These are phyloP conservation scores for Rhynchospora pubera DNA, from an alignment of 176 grass and related monocot genomes.

Conservation along the genomic window DNA sequence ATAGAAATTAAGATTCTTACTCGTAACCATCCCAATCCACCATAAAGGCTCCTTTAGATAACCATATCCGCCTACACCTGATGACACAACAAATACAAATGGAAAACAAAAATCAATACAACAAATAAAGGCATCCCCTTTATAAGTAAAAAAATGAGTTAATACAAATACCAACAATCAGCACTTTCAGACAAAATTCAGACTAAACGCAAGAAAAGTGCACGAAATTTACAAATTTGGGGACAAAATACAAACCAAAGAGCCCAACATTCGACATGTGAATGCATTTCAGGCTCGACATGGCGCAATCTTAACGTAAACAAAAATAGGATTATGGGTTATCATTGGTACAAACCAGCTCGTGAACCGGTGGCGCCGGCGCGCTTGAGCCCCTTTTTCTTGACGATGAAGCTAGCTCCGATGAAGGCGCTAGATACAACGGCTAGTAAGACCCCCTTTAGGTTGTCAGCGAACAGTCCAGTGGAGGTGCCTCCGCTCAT, in stretches of 20 bases:
- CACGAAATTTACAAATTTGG: neutral
- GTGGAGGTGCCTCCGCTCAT: slow-evolving; percentile 36
- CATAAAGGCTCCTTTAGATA: slow-evolving; percentile 92
- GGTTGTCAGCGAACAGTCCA: slow-evolving; percentile 62
- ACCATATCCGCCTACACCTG: slow-evolving; percentile 81
- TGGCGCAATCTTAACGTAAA: slow-evolving; percentile 7
- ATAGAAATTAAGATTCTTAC: slow-evolving; percentile 43
- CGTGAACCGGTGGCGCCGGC: slow-evolving; percentile 55
- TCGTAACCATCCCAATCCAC: slow-evolving; percentile 92
- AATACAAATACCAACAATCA: neutral
- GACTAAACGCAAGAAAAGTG: neutral
- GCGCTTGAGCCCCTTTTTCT: slow-evolving; percentile 91
- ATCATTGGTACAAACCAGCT: slow-evolving; percentile 35
- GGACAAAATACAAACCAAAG: slow-evolving; percentile 1
- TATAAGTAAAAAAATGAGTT: neutral
- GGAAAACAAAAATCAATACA: slow-evolving; percentile 15
- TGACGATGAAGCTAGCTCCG: slow-evolving; percentile 97
- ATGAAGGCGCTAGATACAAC: slow-evolving; percentile 86
- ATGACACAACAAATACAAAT: slow-evolving; percentile 16
- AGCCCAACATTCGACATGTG: neutral
- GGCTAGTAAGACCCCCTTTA: slow-evolving; percentile 76
- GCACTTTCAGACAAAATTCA: neutral
- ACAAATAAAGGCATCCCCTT: slow-evolving; percentile 14
- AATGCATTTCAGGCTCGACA: neutral
- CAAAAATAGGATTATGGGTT: neutral